These are phyloP conservation scores for Hypericum perforatum DNA, from an alignment of 345 rosid genomes.

Conservation along the genomic window DNA sequence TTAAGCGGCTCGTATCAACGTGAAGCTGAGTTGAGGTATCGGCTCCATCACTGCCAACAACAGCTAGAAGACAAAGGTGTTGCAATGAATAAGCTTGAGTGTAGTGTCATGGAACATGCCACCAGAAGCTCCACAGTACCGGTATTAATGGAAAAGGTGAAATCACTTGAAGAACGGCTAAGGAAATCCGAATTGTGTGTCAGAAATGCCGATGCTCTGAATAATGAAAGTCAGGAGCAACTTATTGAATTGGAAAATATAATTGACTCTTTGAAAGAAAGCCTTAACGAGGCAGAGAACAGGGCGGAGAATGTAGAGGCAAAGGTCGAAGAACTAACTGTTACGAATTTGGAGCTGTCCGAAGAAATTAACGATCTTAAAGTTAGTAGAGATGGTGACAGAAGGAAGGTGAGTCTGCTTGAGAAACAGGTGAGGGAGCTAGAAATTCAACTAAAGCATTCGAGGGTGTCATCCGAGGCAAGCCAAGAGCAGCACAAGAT, in stretches of 20 bases:
- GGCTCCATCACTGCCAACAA: conserved; percentile 35
- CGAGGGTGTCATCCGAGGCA: conserved; percentile 67
- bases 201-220: conserved; percentile 33
- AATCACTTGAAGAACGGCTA: conserved; percentile 49
- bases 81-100: conserved; percentile 39
- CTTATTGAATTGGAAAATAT: conserved; percentile 59
- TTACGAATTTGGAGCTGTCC: conserved; percentile 58
- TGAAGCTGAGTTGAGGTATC: conserved; percentile 46
- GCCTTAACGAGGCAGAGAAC: conserved; percentile 50
- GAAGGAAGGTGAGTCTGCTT: conserved; percentile 58
- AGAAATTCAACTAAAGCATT: conserved; percentile 59
- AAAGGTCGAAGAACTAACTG: conserved; percentile 54
- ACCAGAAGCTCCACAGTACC: conserved; percentile 42
- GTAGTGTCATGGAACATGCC: conserved; percentile 25
- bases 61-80: conserved; percentile 43
- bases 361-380: conserved; percentile 81
- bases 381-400: conserved; percentile 40
- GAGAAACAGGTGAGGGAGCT: conserved; percentile 76
- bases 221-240: conserved; percentile 57
- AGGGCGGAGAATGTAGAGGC: conserved; percentile 62
- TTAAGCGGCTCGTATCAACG: conserved; percentile 47
- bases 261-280: conserved; percentile 58
- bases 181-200: conserved; percentile 37
- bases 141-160: conserved; percentile 39
- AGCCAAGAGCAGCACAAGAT: conserved; percentile 89